These are phyloP conservation scores for Ophiosphaerella korrae DNA, from an alignment of 2,329 filamentous ascomycete genomes.

Conservation along the genomic window DNA sequence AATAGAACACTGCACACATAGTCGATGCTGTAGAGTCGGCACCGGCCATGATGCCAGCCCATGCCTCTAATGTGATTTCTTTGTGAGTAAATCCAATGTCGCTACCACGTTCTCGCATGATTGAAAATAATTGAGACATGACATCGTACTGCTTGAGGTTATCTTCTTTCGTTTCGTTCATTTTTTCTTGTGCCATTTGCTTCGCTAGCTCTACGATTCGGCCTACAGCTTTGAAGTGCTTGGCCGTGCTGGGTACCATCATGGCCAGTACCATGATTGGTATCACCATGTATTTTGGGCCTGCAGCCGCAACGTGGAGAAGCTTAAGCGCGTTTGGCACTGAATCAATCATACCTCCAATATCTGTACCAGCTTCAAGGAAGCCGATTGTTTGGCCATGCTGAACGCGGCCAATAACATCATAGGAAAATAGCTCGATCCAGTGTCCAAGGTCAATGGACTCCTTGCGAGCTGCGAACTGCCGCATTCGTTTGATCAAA, in stretches of 20 bases:
- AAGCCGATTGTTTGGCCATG: slow-evolving; percentile 53
- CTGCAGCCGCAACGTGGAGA: slow-evolving; percentile 32
- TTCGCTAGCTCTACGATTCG: slow-evolving; percentile 21
- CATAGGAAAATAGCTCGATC: slow-evolving; percentile 38
- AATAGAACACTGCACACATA: slow-evolving; percentile 44
- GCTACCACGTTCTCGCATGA: slow-evolving; percentile 34
- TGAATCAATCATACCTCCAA: slow-evolving; percentile 47
- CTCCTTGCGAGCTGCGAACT: slow-evolving; percentile 20
- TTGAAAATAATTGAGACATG: slow-evolving; percentile 27
- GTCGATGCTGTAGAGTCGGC: slow-evolving; percentile 45
- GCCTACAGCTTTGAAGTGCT: slow-evolving; percentile 34
- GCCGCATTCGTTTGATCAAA: slow-evolving; percentile 26
- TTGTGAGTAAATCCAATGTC: slow-evolving; percentile 36
- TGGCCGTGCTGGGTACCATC: slow-evolving; percentile 22
- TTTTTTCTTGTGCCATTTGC: slow-evolving; percentile 15
- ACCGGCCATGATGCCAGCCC: slow-evolving; percentile 40
- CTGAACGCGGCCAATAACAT: slow-evolving; percentile 50
- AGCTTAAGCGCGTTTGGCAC: slow-evolving; percentile 43
- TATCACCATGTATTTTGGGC: slow-evolving; percentile 35
- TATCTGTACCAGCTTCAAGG: slow-evolving; percentile 46
- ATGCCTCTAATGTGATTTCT: slow-evolving; percentile 37
- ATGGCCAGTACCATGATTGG: slow-evolving; percentile 32
- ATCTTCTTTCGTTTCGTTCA: slow-evolving; percentile 9
- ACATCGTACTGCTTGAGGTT: slow-evolving; percentile 12
- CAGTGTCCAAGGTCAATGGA: slow-evolving; percentile 33